A percentile compares a stretch with the other conserved stretches of the same genome.
Evolutionary conservation across 305 asterid species (phyloP).

Genomic region (Fraxinus paxiana): DNA sequence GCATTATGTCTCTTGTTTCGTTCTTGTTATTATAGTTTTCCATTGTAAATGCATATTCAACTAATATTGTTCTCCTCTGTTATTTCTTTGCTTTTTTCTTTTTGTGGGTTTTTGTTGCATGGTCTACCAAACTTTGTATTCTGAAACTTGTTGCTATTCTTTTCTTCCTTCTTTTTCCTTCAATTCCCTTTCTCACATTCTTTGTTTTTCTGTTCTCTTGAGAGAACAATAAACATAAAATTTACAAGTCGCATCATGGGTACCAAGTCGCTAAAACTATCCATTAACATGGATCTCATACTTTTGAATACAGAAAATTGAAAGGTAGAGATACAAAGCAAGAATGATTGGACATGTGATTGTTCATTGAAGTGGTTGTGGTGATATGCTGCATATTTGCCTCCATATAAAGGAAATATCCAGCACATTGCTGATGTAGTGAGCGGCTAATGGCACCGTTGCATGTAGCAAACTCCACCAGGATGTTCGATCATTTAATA

Average conservation of each 20-base stretch:
- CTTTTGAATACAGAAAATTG: neutral
- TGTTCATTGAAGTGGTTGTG: neutral
- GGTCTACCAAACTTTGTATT: neutral
- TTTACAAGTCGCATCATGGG: neutral
- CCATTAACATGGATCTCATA: neutral
- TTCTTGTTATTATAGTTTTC: neutral
- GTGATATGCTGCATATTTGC: neutral
- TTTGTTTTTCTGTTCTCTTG: neutral
- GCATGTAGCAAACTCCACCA: neutral
- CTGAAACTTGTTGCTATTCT: neutral
- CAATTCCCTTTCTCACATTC: neutral
- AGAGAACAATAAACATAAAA: neutral
- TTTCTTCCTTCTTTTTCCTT: neutral
- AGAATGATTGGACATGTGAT: neutral
- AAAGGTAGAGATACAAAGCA: neutral
- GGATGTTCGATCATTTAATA: neutral
- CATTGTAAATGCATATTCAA: neutral
- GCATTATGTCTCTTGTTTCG: neutral
- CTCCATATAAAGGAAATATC: neutral
- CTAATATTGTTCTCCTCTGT: neutral
- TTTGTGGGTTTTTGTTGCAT: neutral
- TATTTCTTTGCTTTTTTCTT: neutral
- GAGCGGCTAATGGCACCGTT: neutral
- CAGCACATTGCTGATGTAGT: neutral
- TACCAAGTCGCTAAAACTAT: neutral